Percentiles rank a stretch among this genome's conserved stretches.
Conservation (phyloP, 1,284 basidiomycete genomes). For the Schizophyllum amplum region DNA sequence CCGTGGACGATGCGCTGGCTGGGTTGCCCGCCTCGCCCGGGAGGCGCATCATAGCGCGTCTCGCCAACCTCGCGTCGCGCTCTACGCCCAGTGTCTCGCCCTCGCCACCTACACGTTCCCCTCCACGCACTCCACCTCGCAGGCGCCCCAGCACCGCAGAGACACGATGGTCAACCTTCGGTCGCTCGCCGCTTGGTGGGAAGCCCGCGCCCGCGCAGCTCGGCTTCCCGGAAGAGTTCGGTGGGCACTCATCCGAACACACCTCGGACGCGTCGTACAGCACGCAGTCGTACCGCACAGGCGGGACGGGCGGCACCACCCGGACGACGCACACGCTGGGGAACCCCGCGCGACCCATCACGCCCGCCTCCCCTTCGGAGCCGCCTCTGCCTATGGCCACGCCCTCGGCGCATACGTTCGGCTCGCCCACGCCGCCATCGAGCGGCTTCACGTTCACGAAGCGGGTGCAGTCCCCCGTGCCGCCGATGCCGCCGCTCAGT, state of each 20-base stretch:
- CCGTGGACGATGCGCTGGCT: neutral
- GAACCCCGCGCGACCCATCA: neutral
- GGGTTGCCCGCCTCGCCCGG: neutral
- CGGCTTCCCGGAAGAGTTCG: neutral
- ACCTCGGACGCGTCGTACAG: neutral
- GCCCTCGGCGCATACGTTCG: neutral
- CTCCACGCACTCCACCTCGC: neutral
- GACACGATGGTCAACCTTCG: neutral
- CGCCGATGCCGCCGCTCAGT: constrained; percentile 1
- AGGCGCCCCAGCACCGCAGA: neutral
- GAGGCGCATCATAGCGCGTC: neutral
- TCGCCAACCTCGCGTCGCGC: neutral
- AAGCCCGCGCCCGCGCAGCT: neutral
- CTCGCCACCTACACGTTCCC: neutral
- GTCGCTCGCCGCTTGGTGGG: neutral
- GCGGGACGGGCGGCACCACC: neutral
- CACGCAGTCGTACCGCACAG: neutral
- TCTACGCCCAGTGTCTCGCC: neutral
- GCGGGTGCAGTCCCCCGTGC: neutral
- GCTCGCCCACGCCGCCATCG: neutral
- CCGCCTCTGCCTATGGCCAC: neutral
- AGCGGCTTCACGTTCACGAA: neutral
- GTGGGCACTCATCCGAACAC: neutral
- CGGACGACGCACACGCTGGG: neutral
- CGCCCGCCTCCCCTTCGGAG: neutral